Conservation (phyloP, 768 basidiomycete genomes). For the Kwoniella botswanensis region DNA sequence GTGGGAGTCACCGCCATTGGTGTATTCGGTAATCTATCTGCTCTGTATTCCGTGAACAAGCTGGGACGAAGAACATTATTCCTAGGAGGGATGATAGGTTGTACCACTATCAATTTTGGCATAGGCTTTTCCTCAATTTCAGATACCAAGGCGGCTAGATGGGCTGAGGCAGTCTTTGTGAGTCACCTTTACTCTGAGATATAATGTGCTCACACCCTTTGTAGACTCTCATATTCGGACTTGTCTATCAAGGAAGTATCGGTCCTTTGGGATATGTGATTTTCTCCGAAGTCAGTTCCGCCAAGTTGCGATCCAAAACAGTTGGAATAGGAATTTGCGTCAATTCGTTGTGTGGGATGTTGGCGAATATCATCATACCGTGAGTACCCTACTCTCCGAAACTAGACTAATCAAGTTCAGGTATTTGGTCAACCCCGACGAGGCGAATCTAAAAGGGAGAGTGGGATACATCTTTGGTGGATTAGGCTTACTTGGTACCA, state of each 20-base stretch:
- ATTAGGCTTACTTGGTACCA: conserved; percentile 6
- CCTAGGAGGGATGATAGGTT: conserved; percentile 28
- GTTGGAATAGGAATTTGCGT: conserved; percentile 12
- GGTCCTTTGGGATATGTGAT: conserved; percentile 19
- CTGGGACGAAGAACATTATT: conserved; percentile 15
- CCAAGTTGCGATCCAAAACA: conserved; percentile 11
- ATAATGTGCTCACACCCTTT: not conserved
- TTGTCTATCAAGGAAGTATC: conserved; percentile 20
- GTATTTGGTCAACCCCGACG: conserved; percentile 32
- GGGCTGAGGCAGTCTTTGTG: conserved; percentile 34
- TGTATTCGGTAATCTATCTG: conserved; percentile 8
- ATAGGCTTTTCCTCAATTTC: conserved; percentile 27
- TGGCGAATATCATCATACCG: conserved; percentile 22
- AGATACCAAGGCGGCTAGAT: conserved; percentile 20
- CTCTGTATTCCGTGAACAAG: not conserved
- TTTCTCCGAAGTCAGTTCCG: conserved; percentile 13
- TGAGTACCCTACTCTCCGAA: not conserved
- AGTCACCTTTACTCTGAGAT: not conserved
- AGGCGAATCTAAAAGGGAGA: conserved; percentile 33
- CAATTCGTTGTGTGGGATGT: conserved; percentile 14
- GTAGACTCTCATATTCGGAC: conserved; percentile 14
- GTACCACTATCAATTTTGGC: conserved; percentile 26
- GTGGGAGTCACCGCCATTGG: conserved; percentile 19
- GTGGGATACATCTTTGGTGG: conserved; percentile 31
- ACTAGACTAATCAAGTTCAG: conserved; percentile 3